Percentiles rank a stretch among this genome's conserved stretches.
Evolutionary conservation across 352 stramenopile genomes (phyloP).

Genomic region (Phytophthora crassamura): DNA sequence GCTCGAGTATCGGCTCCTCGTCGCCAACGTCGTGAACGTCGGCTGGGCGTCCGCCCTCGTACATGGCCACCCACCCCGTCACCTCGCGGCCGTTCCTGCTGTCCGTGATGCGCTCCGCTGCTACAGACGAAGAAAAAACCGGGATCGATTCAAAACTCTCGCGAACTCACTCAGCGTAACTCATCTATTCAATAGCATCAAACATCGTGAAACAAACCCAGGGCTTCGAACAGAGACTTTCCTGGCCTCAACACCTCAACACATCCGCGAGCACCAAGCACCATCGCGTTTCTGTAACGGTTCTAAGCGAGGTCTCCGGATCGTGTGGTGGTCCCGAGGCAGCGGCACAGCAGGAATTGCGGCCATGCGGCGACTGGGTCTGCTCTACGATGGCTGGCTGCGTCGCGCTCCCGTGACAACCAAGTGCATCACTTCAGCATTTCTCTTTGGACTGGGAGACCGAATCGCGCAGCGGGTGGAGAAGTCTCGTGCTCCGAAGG

Average conservation of each 20-base stretch:
- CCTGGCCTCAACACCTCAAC: conserved; percentile 8
- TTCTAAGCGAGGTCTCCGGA: conserved; percentile 10
- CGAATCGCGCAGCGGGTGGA: conserved; percentile 58
- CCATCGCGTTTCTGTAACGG: conserved; percentile 29
- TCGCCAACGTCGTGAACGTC: conserved; percentile 38
- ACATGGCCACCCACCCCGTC: conserved; percentile 27
- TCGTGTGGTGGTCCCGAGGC: conserved; percentile 11
- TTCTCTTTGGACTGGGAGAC: conserved; percentile 62
- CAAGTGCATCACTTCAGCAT: conserved; percentile 62
- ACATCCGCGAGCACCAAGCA: conserved; percentile 13
- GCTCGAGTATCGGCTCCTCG: conserved; percentile 37
- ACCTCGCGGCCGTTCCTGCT: conserved; percentile 5
- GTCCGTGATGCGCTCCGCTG: background rate
- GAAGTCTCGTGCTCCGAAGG: conserved; percentile 13
- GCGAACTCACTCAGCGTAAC: conserved; percentile 1
- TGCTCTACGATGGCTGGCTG: conserved; percentile 55
- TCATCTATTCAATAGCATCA: conserved; percentile 3
- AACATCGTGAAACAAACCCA: background rate
- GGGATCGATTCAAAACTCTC: background rate
- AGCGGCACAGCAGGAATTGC: conserved; percentile 16
- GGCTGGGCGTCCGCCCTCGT: conserved; percentile 39
- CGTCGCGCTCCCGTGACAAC: conserved; percentile 54
- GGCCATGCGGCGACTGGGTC: conserved; percentile 36
- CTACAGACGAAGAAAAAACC: background rate
- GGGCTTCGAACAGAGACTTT: background rate